Conservation (phyloP, 2,329 filamentous ascomycete species). For the Mollisiaceae sp. region DNA sequence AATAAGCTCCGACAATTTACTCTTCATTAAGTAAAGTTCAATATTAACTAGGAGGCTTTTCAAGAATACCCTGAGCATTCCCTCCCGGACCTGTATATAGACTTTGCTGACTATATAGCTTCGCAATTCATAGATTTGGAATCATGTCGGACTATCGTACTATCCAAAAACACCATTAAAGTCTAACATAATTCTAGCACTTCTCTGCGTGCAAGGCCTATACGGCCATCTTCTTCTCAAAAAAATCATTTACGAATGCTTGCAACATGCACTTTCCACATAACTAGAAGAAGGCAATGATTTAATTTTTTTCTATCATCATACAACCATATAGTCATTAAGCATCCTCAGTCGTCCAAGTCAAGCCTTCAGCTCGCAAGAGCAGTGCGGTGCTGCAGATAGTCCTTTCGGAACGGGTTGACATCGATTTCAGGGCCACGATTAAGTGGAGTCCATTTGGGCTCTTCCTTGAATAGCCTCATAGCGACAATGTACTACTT, state of each 20-base stretch:
- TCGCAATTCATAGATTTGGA: too few relatives aligned
- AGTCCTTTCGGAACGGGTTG: constrained; percentile 80
- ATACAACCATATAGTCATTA: constrained; percentile 9
- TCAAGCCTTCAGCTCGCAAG: constrained; percentile 19
- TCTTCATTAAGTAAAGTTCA: too few relatives aligned
- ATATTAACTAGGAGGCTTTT: too few relatives aligned
- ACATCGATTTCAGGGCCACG: constrained; percentile 75
- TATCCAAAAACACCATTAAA: too few relatives aligned
- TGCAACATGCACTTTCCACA: background rate
- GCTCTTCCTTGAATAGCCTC: constrained; percentile 97
- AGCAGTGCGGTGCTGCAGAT: constrained; percentile 54
- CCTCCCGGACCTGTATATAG: too few relatives aligned
- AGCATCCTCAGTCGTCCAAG: background rate
- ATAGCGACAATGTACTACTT: constrained; percentile 90
- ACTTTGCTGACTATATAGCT: too few relatives aligned
- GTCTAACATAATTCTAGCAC: too few relatives aligned
- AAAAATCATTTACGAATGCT: background rate
- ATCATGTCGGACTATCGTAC: too few relatives aligned
- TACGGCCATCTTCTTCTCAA: background rate
- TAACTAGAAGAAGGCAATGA: background rate
- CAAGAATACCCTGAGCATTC: too few relatives aligned
- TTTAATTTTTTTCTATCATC: constrained; percentile 6
- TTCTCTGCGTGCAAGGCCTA: too few relatives aligned
- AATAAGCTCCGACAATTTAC: too few relatives aligned
- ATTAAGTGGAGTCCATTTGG: constrained; percentile 96